A percentile compares a stretch with the other conserved stretches of the same genome.
Evolutionary conservation across 164 flowering plant genomes (phyloP).

Genomic region (Chimonanthus praecox): DNA sequence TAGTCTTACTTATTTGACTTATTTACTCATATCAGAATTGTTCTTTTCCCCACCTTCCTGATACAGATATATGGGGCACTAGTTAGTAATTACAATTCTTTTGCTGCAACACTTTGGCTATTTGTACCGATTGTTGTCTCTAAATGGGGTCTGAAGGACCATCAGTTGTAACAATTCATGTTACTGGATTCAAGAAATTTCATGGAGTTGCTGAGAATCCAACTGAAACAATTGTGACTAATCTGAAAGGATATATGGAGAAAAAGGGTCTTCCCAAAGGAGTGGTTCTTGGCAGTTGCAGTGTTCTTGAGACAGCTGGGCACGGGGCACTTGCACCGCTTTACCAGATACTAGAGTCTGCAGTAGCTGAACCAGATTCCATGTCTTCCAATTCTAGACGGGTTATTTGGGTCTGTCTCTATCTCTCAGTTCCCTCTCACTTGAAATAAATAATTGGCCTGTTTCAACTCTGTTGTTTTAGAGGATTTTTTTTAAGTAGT

Average conservation of each 20-base stretch:
- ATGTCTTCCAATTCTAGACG: conserved; percentile 36
- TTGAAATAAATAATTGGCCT: background rate
- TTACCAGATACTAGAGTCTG: conserved; percentile 57
- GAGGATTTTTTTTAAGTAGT: background rate
- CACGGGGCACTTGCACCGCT: conserved; percentile 66
- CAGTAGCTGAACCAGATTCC: conserved; percentile 30
- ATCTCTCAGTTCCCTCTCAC: conserved; percentile 10
- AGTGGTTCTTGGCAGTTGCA: conserved; percentile 69
- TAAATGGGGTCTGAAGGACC: conserved; percentile 35
- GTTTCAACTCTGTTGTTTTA: background rate
- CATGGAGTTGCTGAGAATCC: conserved; percentile 34
- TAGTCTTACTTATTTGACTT: no score
- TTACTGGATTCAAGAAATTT: conserved; percentile 35
- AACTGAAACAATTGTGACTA: conserved; percentile 68
- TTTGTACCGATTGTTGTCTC: conserved; percentile 3
- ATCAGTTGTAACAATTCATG: conserved; percentile 18
- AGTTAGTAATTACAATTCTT: no score
- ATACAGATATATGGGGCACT: no score
- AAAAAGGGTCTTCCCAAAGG: conserved; percentile 77
- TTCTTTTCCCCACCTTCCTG: no score
- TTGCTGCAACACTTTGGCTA: background rate
- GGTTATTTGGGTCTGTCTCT: conserved; percentile 71
- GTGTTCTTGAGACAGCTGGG: conserved; percentile 93
- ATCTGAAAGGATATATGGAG: conserved; percentile 55
- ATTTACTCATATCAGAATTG: no score